Evolutionary conservation across 192 early-diverging fungal genomes (phyloP), one percentile per base, ranked within the genome.

Genomic region (Mortierella antarctica): DNA sequence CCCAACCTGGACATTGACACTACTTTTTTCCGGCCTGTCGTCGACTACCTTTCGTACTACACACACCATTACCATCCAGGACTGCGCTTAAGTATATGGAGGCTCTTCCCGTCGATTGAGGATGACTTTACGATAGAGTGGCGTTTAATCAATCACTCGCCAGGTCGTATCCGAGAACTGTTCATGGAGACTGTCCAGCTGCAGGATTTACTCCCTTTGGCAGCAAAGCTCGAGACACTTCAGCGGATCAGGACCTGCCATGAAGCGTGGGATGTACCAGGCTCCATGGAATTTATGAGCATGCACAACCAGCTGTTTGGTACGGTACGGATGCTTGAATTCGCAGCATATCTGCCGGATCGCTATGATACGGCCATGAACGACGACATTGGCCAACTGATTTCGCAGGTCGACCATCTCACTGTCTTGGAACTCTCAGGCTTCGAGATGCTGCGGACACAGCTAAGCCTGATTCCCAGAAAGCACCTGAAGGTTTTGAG

Each of bases 141-240:
- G 59, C 63, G 70, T 7, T 54, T 80, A 2, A 57, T 80, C 42
- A 67, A 48, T 7, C 77, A 80, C 21, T 62, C 44, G 10, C 77
- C 77, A 13, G 77, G 67, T 7, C 64, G 77, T 17, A 80, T 80
- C 14, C 77, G 77, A 12, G 77, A 80, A 51, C 59, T 80, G 0
- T 80, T 57, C 20, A 18, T 80, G 41, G 77, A 80, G 41, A 80
- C 64, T 15, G 77, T 80, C n/a, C 65, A 80, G 13, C 31, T 80
- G 5, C 70, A 80, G 60, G 60, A 80, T 41, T 54, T 80, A 54
- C 31, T 65, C 0, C 60, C 65, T 2, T 18, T 80, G 7, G 70
- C 62, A 5, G 42, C 77, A 1, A 52, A 46, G 57, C 60, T 80
- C 15, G 21, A 56, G 6, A 49, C 53, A 0, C 58, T 71, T 0